Evolutionary conservation across 1,284 basidiomycete species (phyloP), one percentile per base, ranked within the genome.

Genomic region (Sanghuangporus weigelae): DNA sequence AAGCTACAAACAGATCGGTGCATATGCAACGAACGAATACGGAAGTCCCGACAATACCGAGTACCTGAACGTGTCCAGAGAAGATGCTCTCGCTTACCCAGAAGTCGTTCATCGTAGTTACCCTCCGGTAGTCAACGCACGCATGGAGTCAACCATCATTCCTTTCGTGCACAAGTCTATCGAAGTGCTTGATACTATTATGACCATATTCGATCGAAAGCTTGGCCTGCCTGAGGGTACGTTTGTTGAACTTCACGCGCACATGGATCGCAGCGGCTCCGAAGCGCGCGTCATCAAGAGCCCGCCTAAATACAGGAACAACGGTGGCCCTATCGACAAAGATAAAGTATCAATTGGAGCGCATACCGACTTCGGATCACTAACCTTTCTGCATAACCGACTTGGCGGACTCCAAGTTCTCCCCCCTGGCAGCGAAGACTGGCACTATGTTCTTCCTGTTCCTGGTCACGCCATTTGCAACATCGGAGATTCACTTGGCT

Each of bases 401-500:
- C 79, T 91, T 0, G 89, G 89, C 2, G 89, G 89, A 0, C 74
- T 92, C 6, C 89, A 91, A 68, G 87, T 90, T 0, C 77, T 89
- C 48, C 80, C 81, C 0, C 87, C 87, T 0, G 84, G 84, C 2
- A 75, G 80, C 10, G 78, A 83, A n/a, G 73, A 79, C 23, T 91
- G 89, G 89, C 83, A 84, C 68, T 90, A 89, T 66, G 78, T 90
- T 64, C 81, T 81, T 76, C 86, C 86, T 0, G 70, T 89, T 35
- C 80, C 82, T 0, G 81, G 82, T 0, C 81, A 85, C 63, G 82
- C 82, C 1, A 76, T 87, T 35, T 85, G 85, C 71, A 87, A 87
- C 66, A 62, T 86, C 10, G 85, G 85, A 8, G 85, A 87, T 63
- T 81, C 84, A 1, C 74, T 87, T 67, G 71, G 79, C 8, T 72